phyloP scores from a whole-genome alignment of 371 early-diverging fungal genomes.

The Zychaea mexicana region DNA sequence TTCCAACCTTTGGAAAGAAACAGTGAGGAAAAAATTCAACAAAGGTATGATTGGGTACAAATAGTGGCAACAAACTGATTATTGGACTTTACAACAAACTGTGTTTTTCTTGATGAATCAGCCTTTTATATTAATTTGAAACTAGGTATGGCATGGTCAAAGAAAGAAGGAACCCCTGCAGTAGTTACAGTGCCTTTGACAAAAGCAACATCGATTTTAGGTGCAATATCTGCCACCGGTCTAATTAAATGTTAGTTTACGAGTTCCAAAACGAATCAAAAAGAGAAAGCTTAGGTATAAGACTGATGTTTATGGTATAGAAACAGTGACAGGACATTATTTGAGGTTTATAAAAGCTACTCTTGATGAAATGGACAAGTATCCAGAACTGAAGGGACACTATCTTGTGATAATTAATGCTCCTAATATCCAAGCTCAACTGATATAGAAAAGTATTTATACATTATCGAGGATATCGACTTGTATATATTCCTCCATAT shows the following conservation, averaged over 20 bases:
- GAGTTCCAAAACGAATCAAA: slow-evolving; percentile 11
- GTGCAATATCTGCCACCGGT: no score
- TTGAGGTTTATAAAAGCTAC: no score
- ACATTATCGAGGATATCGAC: slow-evolving; percentile 6
- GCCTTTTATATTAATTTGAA: slow-evolving; percentile 7
- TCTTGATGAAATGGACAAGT: slow-evolving; percentile 17
- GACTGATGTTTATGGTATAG: slow-evolving; percentile 6
- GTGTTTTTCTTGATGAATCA: not conserved
- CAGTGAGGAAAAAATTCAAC: slow-evolving; percentile 6
- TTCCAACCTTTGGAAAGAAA: slow-evolving; percentile 2
- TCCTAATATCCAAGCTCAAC: slow-evolving; percentile 10
- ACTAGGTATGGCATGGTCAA: no score
- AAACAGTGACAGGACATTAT: not conserved
- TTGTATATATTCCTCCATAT: slow-evolving; percentile 7
- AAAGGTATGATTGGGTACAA: slow-evolving; percentile 25
- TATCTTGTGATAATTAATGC: slow-evolving; percentile 20
- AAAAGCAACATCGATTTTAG: slow-evolving; percentile 16
- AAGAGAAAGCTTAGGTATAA: slow-evolving; percentile 12
- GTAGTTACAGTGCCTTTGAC: slow-evolving; percentile 16
- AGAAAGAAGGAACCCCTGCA: slow-evolving; percentile 10
- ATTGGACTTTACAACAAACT: not conserved
- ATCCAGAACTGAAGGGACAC: slow-evolving; percentile 17
- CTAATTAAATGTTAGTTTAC: no score
- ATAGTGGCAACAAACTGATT: slow-evolving; percentile 23
- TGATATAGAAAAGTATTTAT: slow-evolving; percentile 10